These are phyloP conservation scores for Dendrothele bispora DNA, from an alignment of 768 basidiomycete species.

Conservation along the genomic window DNA sequence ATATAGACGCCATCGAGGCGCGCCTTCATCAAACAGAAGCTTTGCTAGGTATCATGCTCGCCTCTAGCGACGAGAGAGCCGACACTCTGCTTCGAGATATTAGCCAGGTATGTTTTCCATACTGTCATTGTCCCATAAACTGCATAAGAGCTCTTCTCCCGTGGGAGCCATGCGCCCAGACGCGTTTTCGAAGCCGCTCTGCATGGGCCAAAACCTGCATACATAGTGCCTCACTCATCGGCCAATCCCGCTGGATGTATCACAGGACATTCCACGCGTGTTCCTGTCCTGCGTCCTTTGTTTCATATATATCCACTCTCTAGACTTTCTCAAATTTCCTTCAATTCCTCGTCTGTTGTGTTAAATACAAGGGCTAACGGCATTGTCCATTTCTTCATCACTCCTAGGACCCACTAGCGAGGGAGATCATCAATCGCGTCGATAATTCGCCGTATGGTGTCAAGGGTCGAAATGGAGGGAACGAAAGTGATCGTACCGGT, in stretches of 20 bases:
- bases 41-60: conserved; percentile 77
- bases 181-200: too few species aligned
- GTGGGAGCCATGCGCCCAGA: too few species aligned
- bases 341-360: too few species aligned
- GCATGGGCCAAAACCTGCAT: too few species aligned
- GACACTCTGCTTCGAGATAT: conserved; percentile 49
- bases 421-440: conserved; percentile 76
- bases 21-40: conserved; percentile 91
- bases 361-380: too few species aligned
- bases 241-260: not conserved
- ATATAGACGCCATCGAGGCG: conserved; percentile 93
- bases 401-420: conserved; percentile 70
- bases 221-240: too few species aligned
- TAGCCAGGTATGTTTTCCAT: conserved; percentile 39
- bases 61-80: conserved; percentile 42
- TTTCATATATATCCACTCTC: too few species aligned
- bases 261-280: conserved; percentile 1
- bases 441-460: conserved; percentile 79
- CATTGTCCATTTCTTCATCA: too few species aligned
- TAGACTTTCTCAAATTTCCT: too few species aligned
- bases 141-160: too few species aligned
- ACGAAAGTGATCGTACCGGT: not conserved
- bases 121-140: not conserved
- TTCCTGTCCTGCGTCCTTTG: conserved; percentile 6
- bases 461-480: conserved; percentile 49